Evolutionary conservation across 1,284 basidiomycete species (phyloP).

Genomic region (Naganishia liquefaciens): DNA sequence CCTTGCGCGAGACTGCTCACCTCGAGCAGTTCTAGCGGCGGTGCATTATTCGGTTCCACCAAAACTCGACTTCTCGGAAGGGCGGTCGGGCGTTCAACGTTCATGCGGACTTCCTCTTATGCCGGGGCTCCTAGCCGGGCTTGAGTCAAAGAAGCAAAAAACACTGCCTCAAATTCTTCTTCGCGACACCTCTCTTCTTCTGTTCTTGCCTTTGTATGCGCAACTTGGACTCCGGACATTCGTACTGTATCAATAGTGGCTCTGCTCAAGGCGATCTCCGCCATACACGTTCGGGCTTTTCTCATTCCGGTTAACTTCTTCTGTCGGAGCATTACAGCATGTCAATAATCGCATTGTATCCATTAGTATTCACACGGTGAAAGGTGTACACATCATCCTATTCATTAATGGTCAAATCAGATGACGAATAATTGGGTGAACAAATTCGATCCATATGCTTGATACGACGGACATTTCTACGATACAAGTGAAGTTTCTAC

Average conservation of each 20-base stretch:
- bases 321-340: background rate
- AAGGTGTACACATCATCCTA: background rate
- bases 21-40: conserved; percentile 31
- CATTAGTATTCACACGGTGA: background rate
- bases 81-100: conserved; percentile 25
- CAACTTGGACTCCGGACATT: conserved; percentile 8
- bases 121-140: conserved; percentile 27
- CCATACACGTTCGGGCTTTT: conserved; percentile 7
- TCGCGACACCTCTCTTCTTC: no score
- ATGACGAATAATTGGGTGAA: conserved; percentile 4
- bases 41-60: conserved; percentile 50
- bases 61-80: conserved; percentile 41
- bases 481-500: conserved; percentile 24
- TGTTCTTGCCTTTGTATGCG: background rate
- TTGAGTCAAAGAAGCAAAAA: background rate
- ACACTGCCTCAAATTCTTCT: background rate
- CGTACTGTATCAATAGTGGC: conserved; percentile 25
- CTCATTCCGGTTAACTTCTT: no score
- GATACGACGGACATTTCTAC: conserved; percentile 18
- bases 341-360: conserved; percentile 20
- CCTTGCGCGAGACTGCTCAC: conserved; percentile 31
- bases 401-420: background rate
- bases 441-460: conserved; percentile 6
- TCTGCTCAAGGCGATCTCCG: background rate
- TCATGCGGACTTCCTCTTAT: conserved; percentile 31